Evolutionary conservation across 805 yeast species (phyloP).

Genomic region (Komagataella pastoris): DNA sequence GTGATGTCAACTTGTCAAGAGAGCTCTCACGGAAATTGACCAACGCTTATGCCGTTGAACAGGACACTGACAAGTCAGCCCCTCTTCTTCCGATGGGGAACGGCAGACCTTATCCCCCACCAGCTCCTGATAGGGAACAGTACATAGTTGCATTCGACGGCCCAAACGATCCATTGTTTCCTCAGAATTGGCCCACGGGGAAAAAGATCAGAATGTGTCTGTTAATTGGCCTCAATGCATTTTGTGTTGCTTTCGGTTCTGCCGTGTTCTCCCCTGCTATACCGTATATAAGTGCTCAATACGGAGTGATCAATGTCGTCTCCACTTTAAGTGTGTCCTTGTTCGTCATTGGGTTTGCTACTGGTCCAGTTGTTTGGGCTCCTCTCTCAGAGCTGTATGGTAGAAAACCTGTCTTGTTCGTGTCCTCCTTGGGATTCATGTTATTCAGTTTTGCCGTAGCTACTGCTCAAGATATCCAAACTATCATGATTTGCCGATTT

Average conservation of each 20-base stretch:
- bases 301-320: constrained; percentile 51
- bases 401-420: constrained; percentile 44
- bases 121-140: constrained; percentile 35
- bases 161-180: constrained; percentile 65
- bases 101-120: constrained; percentile 48
- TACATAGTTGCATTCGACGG: constrained; percentile 70
- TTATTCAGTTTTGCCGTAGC: constrained; percentile 64
- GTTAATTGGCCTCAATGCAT: constrained; percentile 34
- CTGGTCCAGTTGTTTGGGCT: constrained; percentile 87
- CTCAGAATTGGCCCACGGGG: constrained; percentile 57
- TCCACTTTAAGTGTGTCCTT: constrained; percentile 66
- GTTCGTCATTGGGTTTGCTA: constrained; percentile 86
- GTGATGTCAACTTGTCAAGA: constrained; percentile 2
- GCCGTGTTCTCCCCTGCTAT: constrained; percentile 67
- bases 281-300: constrained; percentile 31
- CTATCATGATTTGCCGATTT: constrained; percentile 65
- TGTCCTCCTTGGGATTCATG: constrained; percentile 42
- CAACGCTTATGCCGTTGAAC: constrained; percentile 17
- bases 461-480: constrained; percentile 65
- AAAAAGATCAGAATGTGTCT: constrained; percentile 32
- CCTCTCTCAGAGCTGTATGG: constrained; percentile 76
- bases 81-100: constrained; percentile 55
- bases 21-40: constrained; percentile 28
- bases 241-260: constrained; percentile 58
- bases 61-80: constrained; percentile 18